Base-by-base conservation (phyloP, 2,329 filamentous ascomycete species). In the Arthroderma sp. region DNA sequence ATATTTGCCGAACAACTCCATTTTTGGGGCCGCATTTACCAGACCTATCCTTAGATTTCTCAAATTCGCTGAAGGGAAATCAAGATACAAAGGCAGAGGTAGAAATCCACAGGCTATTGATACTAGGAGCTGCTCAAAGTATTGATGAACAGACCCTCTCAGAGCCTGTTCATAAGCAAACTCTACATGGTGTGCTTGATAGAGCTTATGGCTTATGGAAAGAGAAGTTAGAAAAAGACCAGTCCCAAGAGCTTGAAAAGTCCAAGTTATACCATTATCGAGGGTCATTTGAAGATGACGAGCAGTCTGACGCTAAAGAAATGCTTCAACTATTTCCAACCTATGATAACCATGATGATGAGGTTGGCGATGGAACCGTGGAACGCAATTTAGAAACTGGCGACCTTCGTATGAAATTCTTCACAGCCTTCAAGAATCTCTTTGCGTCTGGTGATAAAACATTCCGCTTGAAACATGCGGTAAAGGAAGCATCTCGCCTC, bases 191-290 rank as follows among this genome's bases (percentile, higher is more conserved):
- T 62, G 79, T 83, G 17, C 83, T 96, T 60, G 81, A 87, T 55
- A 76, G 75, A 15, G 85, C 94, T 65, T 95, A 91, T 66, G 74
- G 82, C 15, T 79, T 90, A 54, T 98, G 91, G 91, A 87, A 82
- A 63, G 79, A 81, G 54, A 85, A 86, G 66, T 80, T 95, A 1
- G 81, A 85, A 56, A 77, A 82, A 19, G 91, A 96, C 62, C 86
- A 88, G 64, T 82, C 84, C 64, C 81, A 87, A 51, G 83, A 87
- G 63, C 85, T 87, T 17, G 79, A 81, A 28, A 87, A 86, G 61
- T 82, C 81, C 4, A 90, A 87, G 61, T 72, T 95, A 39, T 98
- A 95, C 71, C 85, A 84, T 19, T 96, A 93, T 73, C 82, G 83
- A 61, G 91, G 91, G 33, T 85, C 83, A 39, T 74, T 81, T 39